phyloP scores from a whole-genome alignment of 2,329 filamentous ascomycete species.

The Tolypocladium sp. region DNA sequence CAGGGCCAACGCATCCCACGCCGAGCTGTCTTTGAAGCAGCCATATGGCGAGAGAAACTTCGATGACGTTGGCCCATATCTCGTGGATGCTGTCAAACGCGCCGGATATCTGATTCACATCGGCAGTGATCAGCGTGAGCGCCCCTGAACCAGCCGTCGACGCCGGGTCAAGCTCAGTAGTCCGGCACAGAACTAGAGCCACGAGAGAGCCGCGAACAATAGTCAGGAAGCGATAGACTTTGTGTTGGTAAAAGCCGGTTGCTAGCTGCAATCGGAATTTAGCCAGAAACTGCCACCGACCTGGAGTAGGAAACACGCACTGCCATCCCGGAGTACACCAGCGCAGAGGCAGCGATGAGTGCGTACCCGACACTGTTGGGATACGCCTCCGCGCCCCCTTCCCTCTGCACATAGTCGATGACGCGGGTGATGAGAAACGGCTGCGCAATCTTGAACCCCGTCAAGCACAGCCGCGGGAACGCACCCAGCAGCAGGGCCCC shows the following conservation, averaged over 20 bases:
- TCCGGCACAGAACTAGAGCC: constrained; percentile 15
- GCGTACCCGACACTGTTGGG: constrained; percentile 5
- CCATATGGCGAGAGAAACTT: constrained; percentile 34
- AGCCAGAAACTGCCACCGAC: not conserved
- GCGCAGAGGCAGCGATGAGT: constrained; percentile 8
- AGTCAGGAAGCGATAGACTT: constrained; percentile 16
- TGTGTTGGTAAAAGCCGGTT: constrained; percentile 12
- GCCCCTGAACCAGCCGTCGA: constrained; percentile 24
- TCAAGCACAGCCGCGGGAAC: constrained; percentile 7
- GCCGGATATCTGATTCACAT: constrained; percentile 29
- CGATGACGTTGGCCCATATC: constrained; percentile 28
- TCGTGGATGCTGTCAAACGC: constrained; percentile 29
- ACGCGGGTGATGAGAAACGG: constrained; percentile 10
- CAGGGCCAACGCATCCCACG: constrained; percentile 32
- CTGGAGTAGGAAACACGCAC: not conserved
- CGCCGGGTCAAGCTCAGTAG: constrained; percentile 13
- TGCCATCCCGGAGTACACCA: constrained; percentile 9
- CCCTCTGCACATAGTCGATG: not conserved
- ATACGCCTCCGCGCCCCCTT: not conserved
- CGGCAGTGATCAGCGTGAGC: constrained; percentile 35
- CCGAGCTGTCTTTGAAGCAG: constrained; percentile 36
- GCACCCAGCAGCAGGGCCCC: not conserved
- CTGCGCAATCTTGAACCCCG: constrained; percentile 12
- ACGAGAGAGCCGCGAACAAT: constrained; percentile 21
- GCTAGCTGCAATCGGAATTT: constrained; percentile 2